Conservation (phyloP, 78 protist species). For the slime mould (Dictyostelium discoideum) region dicty_2.7 NC_007088.5:3345001-3345500, state of each 20-base stretch:
- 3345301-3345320: conserved; percentile 46
- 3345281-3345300: conserved; percentile 39
- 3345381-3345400: conserved; percentile 41
- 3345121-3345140: conserved; percentile 70
- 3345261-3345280: conserved; percentile 35
- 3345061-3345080: not conserved
- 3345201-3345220: conserved; percentile 45
- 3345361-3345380: conserved; percentile 56
- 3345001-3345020: not conserved
- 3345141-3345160: conserved; percentile 47
- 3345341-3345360: conserved; percentile 41
- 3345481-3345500: not conserved
- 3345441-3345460: too few species aligned
- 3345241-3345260: not conserved
- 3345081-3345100: not conserved
- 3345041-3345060: not conserved
- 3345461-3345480: too few species aligned
- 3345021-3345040: not conserved
- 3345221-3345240: conserved; percentile 20
- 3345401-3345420: conserved; percentile 47
- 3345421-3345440: not conserved
- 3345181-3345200: conserved; percentile 48
- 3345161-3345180: conserved; percentile 55
- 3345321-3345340: conserved; percentile 30
- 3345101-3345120: conserved; percentile 7